These are phyloP conservation scores for Lasiodiplodia sp. DNA, from an alignment of 2,329 filamentous ascomycete species.

Conservation along the genomic window DNA sequence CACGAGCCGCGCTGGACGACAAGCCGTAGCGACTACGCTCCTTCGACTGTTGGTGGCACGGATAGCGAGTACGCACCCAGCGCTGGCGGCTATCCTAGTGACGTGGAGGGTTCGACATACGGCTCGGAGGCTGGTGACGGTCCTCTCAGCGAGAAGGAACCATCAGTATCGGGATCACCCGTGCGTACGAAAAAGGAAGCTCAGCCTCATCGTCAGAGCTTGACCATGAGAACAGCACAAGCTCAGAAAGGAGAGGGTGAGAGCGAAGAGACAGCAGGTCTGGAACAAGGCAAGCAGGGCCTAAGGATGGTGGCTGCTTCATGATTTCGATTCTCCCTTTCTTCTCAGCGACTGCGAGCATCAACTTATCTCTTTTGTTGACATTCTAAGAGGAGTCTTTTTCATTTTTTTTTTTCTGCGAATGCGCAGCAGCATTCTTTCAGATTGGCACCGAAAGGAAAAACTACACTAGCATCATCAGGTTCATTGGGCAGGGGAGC, in stretches of 20 bases:
- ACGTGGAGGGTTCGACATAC: conserved; percentile 12
- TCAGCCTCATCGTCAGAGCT: conserved; percentile 16
- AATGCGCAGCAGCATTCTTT: neutral
- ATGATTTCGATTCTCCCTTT: neutral
- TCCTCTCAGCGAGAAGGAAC: conserved; percentile 10
- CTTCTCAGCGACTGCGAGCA: neutral
- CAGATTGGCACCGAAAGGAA: neutral
- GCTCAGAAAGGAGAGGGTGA: conserved; percentile 20
- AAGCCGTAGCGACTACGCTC: conserved; percentile 26
- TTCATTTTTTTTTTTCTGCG: neutral
- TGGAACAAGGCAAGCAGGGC: conserved; percentile 9
- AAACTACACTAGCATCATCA: neutral
- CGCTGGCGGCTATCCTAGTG: conserved; percentile 18
- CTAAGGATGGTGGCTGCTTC: conserved; percentile 28
- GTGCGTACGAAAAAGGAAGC: conserved; percentile 4
- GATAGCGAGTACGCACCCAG: conserved; percentile 28
- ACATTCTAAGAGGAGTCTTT: neutral
- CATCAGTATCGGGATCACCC: neutral
- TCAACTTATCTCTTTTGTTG: neutral
- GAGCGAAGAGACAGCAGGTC: neutral
- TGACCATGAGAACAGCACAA: conserved; percentile 27
- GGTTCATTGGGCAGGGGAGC: neutral
- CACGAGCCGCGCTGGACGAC: conserved; percentile 28
- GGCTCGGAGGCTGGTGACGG: conserved; percentile 2
- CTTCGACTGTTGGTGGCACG: conserved; percentile 25